Percentiles rank a stretch among this genome's conserved stretches.
These are phyloP conservation scores for Lodderomyces elongisporus DNA, from an alignment of 1,139 yeast genomes.

Conservation along the genomic window DNA sequence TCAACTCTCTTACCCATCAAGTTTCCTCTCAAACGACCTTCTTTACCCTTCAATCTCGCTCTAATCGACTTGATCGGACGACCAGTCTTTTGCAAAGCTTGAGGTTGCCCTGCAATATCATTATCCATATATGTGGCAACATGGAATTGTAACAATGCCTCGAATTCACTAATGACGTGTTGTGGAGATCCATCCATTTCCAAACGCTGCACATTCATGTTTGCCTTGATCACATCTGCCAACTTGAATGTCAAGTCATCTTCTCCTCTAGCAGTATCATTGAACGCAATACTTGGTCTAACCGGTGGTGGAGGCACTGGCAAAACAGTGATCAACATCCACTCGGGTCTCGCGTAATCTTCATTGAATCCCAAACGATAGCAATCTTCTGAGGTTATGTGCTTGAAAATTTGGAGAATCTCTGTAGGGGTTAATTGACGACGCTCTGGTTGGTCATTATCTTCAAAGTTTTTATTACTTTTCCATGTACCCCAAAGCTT, in stretches of 20 bases:
- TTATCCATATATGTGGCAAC: slow-evolving; percentile 99
- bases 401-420: slow-evolving; percentile 86
- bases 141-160: slow-evolving; percentile 90
- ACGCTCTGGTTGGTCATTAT: slow-evolving; percentile 88
- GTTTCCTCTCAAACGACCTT: slow-evolving; percentile 97
- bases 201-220: slow-evolving; percentile 89
- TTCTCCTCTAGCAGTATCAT: slow-evolving; percentile 98
- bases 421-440: slow-evolving; percentile 85
- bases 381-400: slow-evolving; percentile 82
- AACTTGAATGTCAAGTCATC: slow-evolving; percentile 97
- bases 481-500: slow-evolving; percentile 98
- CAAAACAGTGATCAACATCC: slow-evolving; percentile 93
- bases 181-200: slow-evolving; percentile 99
- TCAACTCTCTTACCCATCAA: slow-evolving; percentile 99
- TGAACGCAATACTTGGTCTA: slow-evolving; percentile 96
- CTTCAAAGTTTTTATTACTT: slow-evolving; percentile 72
- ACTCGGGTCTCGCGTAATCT: slow-evolving; percentile 97
- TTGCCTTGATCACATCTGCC: slow-evolving; percentile 95
- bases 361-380: slow-evolving; percentile 81
- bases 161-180: slow-evolving; percentile 95
- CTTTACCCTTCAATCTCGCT: slow-evolving; percentile 98
- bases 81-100: slow-evolving; percentile 96
- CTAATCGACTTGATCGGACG: slow-evolving; percentile 97
- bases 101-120: slow-evolving; percentile 99
- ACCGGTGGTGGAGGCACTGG: slow-evolving; percentile 99